Conservation (phyloP, 352 stramenopile genomes). For the Thraustochytrium striatum region DNA sequence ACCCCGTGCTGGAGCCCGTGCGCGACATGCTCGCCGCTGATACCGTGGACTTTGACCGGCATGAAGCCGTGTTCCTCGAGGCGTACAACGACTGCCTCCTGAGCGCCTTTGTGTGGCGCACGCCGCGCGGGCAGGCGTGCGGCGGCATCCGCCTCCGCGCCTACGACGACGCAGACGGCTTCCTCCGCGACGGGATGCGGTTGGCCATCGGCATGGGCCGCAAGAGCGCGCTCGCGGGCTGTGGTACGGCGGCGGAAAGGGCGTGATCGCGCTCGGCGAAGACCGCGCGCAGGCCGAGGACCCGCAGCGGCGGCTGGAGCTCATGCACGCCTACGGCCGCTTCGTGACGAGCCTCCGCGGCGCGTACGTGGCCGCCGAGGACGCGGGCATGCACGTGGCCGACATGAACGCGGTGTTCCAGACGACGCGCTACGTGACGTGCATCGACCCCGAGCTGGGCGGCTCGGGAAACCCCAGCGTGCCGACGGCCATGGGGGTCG, state of each 20-base stretch:
- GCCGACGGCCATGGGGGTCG: background rate
- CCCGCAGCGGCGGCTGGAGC: background rate
- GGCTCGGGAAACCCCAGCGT: constrained; percentile 3
- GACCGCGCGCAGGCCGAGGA: background rate
- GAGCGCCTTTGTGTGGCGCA: background rate
- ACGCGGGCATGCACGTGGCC: constrained; percentile 4
- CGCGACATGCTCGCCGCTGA: background rate
- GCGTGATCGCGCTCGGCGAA: constrained; percentile 8
- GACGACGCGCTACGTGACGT: constrained; percentile 15
- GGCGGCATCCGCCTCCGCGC: constrained; percentile 24
- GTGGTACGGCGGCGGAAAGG: constrained; percentile 33
- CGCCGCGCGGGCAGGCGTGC: background rate
- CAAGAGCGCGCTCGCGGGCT: constrained; percentile 26
- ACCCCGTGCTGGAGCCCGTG: background rate
- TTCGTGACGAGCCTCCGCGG: constrained; percentile 23
- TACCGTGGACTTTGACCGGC: background rate
- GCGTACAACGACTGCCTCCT: constrained; percentile 1
- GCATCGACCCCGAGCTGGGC: background rate
- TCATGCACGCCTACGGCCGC: constrained; percentile 1
- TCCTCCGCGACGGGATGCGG: constrained; percentile 10
- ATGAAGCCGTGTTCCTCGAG: background rate
- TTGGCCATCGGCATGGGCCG: constrained; percentile 26
- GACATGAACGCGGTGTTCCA: constrained; percentile 15
- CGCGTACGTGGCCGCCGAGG: constrained; percentile 30
- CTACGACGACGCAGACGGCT: background rate